These are phyloP conservation scores for Boletus fagicola DNA, from an alignment of 768 basidiomycete genomes.

Conservation along the genomic window DNA sequence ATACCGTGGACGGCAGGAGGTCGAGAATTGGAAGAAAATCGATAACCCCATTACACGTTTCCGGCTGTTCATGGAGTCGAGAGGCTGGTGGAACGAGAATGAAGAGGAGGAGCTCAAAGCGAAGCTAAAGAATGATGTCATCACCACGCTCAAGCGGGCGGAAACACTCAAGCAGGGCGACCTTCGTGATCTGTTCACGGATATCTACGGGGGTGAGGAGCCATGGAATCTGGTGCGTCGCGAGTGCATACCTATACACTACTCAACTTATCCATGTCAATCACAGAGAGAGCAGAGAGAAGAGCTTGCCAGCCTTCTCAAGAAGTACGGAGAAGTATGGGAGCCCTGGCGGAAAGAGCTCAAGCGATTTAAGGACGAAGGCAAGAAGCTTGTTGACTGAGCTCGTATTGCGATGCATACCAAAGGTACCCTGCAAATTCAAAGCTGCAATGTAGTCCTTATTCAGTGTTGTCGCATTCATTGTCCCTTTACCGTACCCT, in stretches of 20 bases:
- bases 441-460: not conserved
- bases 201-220: slow-evolving; percentile 83
- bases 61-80: slow-evolving; percentile 78
- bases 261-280: not conserved
- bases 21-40: slow-evolving; percentile 87
- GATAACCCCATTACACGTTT: slow-evolving; percentile 88
- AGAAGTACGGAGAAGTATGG: slow-evolving; percentile 85
- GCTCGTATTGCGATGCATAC: not conserved
- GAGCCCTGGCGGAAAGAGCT: slow-evolving; percentile 84
- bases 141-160: slow-evolving; percentile 74
- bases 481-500: not conserved
- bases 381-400: slow-evolving; percentile 51
- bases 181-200: slow-evolving; percentile 79
- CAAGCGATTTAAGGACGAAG: slow-evolving; percentile 69
- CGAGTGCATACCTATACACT: not conserved
- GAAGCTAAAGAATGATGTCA: slow-evolving; percentile 66
- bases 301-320: slow-evolving; percentile 69
- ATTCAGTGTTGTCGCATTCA: not conserved
- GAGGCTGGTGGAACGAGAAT: slow-evolving; percentile 78
- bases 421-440: not conserved
- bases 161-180: slow-evolving; percentile 67
- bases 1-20: slow-evolving; percentile 85
- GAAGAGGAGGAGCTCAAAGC: slow-evolving; percentile 73
- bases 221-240: slow-evolving; percentile 79
- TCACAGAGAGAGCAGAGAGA: slow-evolving; percentile 76